Percentiles rank a stretch among this genome's conserved stretches.
Evolutionary conservation across 1,284 basidiomycete species (phyloP).

Genomic region (Amylostereum areolatum): DNA sequence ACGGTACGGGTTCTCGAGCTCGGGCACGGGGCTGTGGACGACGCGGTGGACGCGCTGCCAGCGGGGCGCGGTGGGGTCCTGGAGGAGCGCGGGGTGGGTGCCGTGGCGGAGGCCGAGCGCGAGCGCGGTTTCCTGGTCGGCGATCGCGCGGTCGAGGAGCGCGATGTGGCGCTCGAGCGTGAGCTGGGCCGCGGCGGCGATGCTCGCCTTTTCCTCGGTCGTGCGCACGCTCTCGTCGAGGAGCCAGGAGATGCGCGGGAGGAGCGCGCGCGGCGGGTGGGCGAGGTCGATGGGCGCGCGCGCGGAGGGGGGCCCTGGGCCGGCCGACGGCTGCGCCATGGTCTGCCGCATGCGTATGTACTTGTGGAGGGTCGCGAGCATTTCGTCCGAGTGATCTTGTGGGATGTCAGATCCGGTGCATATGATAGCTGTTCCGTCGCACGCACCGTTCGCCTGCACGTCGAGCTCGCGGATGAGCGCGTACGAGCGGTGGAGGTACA

Average conservation of each 20-base stretch:
- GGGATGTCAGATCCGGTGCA: background rate
- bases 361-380: constrained; percentile 18
- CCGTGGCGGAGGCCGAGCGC: constrained; percentile 47
- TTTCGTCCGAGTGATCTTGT: constrained; percentile 16
- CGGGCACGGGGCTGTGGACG: constrained; percentile 35
- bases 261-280: constrained; percentile 39
- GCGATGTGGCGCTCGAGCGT: constrained; percentile 70
- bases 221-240: constrained; percentile 55
- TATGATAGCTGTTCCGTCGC: background rate
- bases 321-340: constrained; percentile 5
- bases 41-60: constrained; percentile 38
- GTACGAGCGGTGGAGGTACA: constrained; percentile 79
- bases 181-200: constrained; percentile 63
- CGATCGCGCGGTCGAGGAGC: constrained; percentile 68
- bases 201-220: constrained; percentile 68
- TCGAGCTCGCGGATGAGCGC: constrained; percentile 80
- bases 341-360: constrained; percentile 19
- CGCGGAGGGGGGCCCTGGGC: background rate
- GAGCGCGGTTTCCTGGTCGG: constrained; percentile 61
- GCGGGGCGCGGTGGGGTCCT: constrained; percentile 51
- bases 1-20: constrained; percentile 20
- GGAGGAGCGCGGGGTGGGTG: constrained; percentile 49
- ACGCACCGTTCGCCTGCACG: constrained; percentile 41
- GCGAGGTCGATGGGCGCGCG: constrained; percentile 11
- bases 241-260: constrained; percentile 52